These are phyloP conservation scores for Eucalyptus regnans DNA, from an alignment of 345 rosid species.

Conservation along the genomic window DNA sequence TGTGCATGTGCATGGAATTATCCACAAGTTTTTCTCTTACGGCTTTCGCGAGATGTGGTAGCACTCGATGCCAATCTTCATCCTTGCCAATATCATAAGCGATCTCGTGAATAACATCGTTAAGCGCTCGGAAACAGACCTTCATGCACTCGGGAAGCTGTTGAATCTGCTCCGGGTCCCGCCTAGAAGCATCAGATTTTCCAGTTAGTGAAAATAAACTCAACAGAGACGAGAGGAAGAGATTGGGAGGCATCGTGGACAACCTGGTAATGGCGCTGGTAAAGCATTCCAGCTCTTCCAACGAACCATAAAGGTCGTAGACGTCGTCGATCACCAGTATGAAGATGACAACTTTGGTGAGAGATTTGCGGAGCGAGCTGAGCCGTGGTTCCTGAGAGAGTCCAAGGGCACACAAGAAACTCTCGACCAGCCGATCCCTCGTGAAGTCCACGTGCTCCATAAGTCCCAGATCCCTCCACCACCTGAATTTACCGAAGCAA, in stretches of 20 bases:
- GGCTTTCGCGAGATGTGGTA: conserved; percentile 19
- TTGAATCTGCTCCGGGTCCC: conserved; percentile 15
- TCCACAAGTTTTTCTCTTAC: neutral
- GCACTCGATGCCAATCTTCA: conserved; percentile 3
- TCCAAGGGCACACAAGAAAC: conserved; percentile 40
- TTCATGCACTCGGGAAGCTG: conserved; percentile 32
- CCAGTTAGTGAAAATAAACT: neutral
- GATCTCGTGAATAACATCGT: conserved; percentile 10
- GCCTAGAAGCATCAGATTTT: conserved; percentile 5
- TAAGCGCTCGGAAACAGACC: conserved; percentile 22
- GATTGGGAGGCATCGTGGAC: neutral
- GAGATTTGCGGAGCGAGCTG: conserved; percentile 24
- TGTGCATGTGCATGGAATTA: too few species aligned
- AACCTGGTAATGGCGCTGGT: conserved; percentile 31
- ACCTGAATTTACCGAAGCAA: conserved; percentile 4
- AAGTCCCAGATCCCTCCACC: conserved; percentile 40
- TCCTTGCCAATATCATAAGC: conserved; percentile 19
- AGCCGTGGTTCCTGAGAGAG: conserved; percentile 8
- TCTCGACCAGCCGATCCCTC: conserved; percentile 37
- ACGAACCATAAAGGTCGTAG: conserved; percentile 42
- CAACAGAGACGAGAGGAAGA: neutral
- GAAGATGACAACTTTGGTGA: conserved; percentile 29
- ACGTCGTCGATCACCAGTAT: conserved; percentile 35
- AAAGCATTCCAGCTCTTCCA: conserved; percentile 28
- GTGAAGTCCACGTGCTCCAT: conserved; percentile 22